Base-by-base conservation (phyloP, 176 grass and related monocot species). In the Paspalum vaginatum region DNA sequence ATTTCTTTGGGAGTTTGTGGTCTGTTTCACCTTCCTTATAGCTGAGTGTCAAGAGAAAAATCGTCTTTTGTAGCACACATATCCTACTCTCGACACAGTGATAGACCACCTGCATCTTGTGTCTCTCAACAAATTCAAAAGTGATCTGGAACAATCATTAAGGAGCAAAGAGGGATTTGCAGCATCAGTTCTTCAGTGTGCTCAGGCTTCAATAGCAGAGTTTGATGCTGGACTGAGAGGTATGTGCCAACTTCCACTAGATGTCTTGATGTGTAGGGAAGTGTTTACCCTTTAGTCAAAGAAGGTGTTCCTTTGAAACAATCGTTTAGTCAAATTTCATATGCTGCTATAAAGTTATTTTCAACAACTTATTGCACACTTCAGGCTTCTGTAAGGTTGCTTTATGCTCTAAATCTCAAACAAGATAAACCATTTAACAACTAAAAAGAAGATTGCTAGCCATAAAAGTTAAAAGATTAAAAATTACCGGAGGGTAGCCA, bases 91-190 rank as follows among this genome's bases (percentile, higher is more conserved):
- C 20, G 81, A 91, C 50, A 76, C 50, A 67, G 32, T 92, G 83
- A 45, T 97, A 66, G 87, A 91, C 64, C 83, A 94, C 53, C 46
- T 97, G 41, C 83, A 91, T 77, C 25, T 65, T 64, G 75, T 61
- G 68, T 71, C 75, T 53, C 80, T 97, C 18, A 75, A 86, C 57
- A 97, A 97, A 77, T 97, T 94, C 85, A 97, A 85, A 89, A 84
- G 9, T 59, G 82, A 94, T 84, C 82, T 97, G 26, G 89, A 88
- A 46, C 53, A 88, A 66, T 90, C 87, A 53, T 60, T 97, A 64
- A 84, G 80, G 65, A 87, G 15, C 10, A 60, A 68, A 66, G 85
- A 84, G 44, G 70, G 82, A 76, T 93, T 97, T 88, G 80, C 89
- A 45, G 68, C 49, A 77, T 82, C 89, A 71, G 79, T 89, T 87